phyloP scores from a whole-genome alignment of 2,329 filamentous ascomycete genomes.

The Parastagonospora avenae region DNA sequence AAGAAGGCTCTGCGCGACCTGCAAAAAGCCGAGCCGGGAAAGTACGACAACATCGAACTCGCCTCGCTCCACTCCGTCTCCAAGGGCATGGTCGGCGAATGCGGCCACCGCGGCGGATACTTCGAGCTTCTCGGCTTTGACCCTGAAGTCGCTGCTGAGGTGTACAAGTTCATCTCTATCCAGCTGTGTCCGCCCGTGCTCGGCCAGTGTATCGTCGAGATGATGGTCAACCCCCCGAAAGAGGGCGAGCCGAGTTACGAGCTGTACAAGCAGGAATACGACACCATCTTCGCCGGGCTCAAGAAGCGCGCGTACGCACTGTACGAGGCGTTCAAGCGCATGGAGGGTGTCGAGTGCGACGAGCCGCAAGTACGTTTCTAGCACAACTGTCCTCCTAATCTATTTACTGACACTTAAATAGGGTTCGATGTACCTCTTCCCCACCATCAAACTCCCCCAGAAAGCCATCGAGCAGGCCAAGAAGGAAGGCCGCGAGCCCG shows the following conservation, averaged over 20 bases:
- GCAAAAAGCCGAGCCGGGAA: conserved; percentile 70
- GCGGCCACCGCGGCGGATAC: conserved; percentile 95
- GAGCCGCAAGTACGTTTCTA: conserved; percentile 66
- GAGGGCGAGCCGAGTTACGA: conserved; percentile 82
- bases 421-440: conserved; percentile 99
- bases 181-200: conserved; percentile 94
- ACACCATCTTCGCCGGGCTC: conserved; percentile 78
- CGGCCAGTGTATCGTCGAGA: conserved; percentile 93
- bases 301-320: conserved; percentile 80
- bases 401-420: conserved; percentile 44
- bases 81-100: conserved; percentile 99
- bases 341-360: conserved; percentile 95
- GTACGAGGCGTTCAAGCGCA: conserved; percentile 86
- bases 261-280: conserved; percentile 85
- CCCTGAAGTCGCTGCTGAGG: conserved; percentile 81
- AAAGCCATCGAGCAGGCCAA: conserved; percentile 78
- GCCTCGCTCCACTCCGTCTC: conserved; percentile 91
- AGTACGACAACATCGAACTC: conserved; percentile 85
- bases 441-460: conserved; percentile 78
- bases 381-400: conserved; percentile 3
- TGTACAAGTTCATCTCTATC: conserved; percentile 99
- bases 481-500: conserved; percentile 73
- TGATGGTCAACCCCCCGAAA: conserved; percentile 95
- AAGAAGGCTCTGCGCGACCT: conserved; percentile 84
- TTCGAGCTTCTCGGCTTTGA: conserved; percentile 95